Evolutionary conservation across 306 rosid genomes (phyloP), one percentile per base, ranked within the genome.

Genomic region (Ammopiptanthus mongolicus): DNA sequence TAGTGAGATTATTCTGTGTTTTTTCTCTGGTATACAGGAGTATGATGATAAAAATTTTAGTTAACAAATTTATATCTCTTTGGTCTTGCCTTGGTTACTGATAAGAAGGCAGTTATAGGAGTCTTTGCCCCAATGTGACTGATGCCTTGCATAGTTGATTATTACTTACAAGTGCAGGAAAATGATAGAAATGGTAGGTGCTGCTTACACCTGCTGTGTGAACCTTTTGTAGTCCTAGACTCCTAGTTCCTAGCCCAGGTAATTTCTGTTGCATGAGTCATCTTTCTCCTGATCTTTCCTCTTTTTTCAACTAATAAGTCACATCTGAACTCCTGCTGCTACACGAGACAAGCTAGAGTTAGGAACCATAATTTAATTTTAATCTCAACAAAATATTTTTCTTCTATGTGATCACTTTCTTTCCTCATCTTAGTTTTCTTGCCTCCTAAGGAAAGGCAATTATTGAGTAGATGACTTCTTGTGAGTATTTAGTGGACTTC

Each of bases 231-330:
- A 64, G 51, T 71, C 28, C 28, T 25, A 25, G 28, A n/a, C n/a
- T n/a, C 71, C 41, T 9, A 41, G 46, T 42, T 42, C 50, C 18
- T 61, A 23, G 36, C 58, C 71, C 80, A 52, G 82, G 81, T 82
- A 62, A 71, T 79, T 59, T 65, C 23, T 64, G 36, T 70, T 73
- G 8, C 21, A 55, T 39, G 44, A 59, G 60, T 53, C 59, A 72
- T 56, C 63, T 28, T 79, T 36, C 36, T 66, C 18, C 70, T 53
- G 19, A 59, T 42, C 57, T 29, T 79, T 75, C 69, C 18, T 34
- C 62, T 60, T 12, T 60, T 41, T 69, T 44, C 76, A 17, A 56
- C 28, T 36, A 13, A 13, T 23, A 36, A 50, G 37, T 34, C 18
- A 25, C 17, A 19, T 51, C 44, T 76, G 41, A 53, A 55, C 60